Base-by-base conservation (phyloP, 192 early-diverging fungal genomes). In the Backusella tuberculispora region DNA sequence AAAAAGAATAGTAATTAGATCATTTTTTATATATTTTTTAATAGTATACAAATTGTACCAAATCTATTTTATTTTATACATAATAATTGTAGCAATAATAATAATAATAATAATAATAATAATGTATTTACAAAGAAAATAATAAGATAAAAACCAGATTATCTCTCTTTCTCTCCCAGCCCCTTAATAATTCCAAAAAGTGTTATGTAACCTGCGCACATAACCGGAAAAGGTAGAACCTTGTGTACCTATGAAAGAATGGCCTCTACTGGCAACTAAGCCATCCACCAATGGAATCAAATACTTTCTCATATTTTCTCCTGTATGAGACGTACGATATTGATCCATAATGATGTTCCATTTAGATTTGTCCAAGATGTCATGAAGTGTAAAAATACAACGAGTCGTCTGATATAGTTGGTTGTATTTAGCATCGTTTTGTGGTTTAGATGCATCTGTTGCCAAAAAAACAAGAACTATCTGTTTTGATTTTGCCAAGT, bases 381-480 rank as follows among this genome's bases (percentile, higher is more conserved):
- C 83, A 15, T 81, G 76, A 13, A 88, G 46, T 0, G 85, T 86
- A 26, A 85, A 86, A 7, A 78, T 83, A 42, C 86, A 88, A 4
- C 78, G 81, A 64, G 76, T 83, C 1, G 74, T 75, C 8, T 72
- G 17, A 53, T 82, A 88, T 4, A 88, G 65, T 12, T 65, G 38
- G 40, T 78, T 69, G 63, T 85, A 84, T 24, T 79, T 76, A 4
- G 71, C 72, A 60, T 84, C 85, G 0, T 46, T 68, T 19, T 80
- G 76, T 21, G 87, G 85, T 3, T 68, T 41, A 17, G 70, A 79
- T 1, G 83, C 79, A 24, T 88, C 86, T 2, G 86, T 88, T 10
- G 86, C 86, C 56, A 88, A 76, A 63, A 86, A 88, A 12, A 88
- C 78, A 19, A 85, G 71, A 1, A 83, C 79, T 9, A 63, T 64